These are phyloP conservation scores for Lasiosphaeris hirsuta DNA, from an alignment of 495 filamentous ascomycete genomes.

Conservation along the genomic window DNA sequence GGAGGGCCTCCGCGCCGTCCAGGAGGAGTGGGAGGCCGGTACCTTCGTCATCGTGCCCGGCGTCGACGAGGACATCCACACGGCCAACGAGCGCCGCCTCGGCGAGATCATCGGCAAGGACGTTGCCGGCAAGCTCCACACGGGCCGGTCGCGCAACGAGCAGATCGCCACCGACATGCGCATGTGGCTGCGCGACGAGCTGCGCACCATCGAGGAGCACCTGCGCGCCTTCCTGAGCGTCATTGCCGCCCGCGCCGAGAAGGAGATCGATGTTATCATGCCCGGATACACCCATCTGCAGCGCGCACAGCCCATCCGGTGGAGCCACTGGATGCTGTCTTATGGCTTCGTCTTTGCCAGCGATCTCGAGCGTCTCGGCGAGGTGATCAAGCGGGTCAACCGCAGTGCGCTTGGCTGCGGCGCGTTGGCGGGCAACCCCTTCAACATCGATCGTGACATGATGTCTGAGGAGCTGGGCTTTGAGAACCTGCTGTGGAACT, in stretches of 20 bases:
- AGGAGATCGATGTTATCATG: slow-evolving; percentile 61
- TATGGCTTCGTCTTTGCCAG: slow-evolving; percentile 72
- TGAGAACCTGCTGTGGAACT: slow-evolving; percentile 76
- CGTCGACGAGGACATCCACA: slow-evolving; percentile 78
- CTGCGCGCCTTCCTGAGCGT: slow-evolving; percentile 70
- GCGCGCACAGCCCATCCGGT: slow-evolving; percentile 84
- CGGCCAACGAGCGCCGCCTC: slow-evolving; percentile 87
- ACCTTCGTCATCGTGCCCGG: slow-evolving; percentile 58
- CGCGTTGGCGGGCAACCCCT: slow-evolving; percentile 88
- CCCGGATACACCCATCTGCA: slow-evolving; percentile 89
- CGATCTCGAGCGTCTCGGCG: slow-evolving; percentile 76
- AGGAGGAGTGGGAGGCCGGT: slow-evolving; percentile 67
- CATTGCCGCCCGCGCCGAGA: slow-evolving; percentile 69
- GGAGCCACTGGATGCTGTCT: slow-evolving; percentile 82
- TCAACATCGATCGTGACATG: slow-evolving; percentile 81
- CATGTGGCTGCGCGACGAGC: slow-evolving; percentile 79
- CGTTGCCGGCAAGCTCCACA: slow-evolving; percentile 89
- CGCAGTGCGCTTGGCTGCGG: slow-evolving; percentile 76
- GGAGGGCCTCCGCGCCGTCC: slow-evolving; percentile 65
- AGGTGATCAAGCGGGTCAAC: slow-evolving; percentile 74
- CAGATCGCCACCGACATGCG: slow-evolving; percentile 94
- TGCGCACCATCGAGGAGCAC: slow-evolving; percentile 66
- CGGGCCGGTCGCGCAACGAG: slow-evolving; percentile 87
- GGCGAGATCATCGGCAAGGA: slow-evolving; percentile 86
- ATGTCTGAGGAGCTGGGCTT: slow-evolving; percentile 91